Evolutionary conservation across 2,329 filamentous ascomycete genomes (phyloP).

Genomic region (Chaetomiaceae sp.): DNA sequence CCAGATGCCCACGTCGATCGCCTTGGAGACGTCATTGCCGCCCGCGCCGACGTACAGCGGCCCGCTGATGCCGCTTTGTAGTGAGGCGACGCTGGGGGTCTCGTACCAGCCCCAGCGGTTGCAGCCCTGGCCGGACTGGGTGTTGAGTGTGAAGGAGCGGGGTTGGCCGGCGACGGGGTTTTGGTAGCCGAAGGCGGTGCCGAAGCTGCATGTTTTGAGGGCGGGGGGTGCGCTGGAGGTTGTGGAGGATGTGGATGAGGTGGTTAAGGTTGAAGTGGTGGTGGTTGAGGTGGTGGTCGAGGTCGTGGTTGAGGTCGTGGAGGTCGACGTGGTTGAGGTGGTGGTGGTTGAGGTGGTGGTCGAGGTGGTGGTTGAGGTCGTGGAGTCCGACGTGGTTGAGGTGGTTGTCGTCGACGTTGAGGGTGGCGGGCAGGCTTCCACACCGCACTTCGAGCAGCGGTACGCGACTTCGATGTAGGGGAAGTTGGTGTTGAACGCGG

Average conservation of each 20-base stretch:
- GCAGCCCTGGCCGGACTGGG: conserved; percentile 16
- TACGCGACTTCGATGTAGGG: conserved; percentile 10
- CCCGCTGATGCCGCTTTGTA: conserved; percentile 15
- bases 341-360: background rate
- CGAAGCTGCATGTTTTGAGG: conserved; percentile 10
- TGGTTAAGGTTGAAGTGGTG: background rate
- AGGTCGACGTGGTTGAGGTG: background rate
- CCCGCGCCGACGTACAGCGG: conserved; percentile 19
- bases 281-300: too few relatives aligned
- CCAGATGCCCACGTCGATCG: conserved; percentile 16
- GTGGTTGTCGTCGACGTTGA: background rate
- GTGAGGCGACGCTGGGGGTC: conserved; percentile 12
- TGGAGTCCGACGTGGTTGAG: background rate
- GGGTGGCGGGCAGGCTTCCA: conserved; percentile 2
- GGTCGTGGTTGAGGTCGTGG: too few relatives aligned
- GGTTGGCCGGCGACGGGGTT: conserved; percentile 1
- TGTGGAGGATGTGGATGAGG: background rate
- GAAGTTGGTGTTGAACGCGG: background rate
- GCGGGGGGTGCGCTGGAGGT: background rate
- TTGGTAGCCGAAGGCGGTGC: conserved; percentile 20
- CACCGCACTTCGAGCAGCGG: conserved; percentile 18
- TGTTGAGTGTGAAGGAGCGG: conserved; percentile 12
- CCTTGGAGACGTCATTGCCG: conserved; percentile 20
- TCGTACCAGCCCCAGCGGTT: conserved; percentile 21
- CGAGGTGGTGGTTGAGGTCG: background rate